These are phyloP conservation scores for Xylaria cubensis DNA, from an alignment of 495 filamentous ascomycete genomes.

Conservation along the genomic window DNA sequence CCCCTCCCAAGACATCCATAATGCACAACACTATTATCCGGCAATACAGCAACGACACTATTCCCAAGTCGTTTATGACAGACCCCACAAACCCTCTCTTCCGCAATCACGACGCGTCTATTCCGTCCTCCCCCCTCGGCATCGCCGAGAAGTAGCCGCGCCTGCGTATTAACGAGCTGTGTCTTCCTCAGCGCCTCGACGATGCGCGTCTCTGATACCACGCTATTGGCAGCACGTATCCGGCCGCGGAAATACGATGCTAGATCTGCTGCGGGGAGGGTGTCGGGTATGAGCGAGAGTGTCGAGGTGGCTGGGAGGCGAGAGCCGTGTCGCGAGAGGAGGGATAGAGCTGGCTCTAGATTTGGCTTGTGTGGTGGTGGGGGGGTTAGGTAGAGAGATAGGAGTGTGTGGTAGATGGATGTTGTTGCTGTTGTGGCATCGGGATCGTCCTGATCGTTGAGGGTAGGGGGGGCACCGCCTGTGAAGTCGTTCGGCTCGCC, in stretches of 20 bases:
- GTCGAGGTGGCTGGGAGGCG: conserved; percentile 87
- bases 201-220: conserved; percentile 79
- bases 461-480: conserved; percentile 4
- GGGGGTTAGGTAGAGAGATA: conserved; percentile 88
- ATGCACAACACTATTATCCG: conserved; percentile 74
- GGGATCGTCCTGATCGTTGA: conserved; percentile 47
- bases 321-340: conserved; percentile 89
- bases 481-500: conserved; percentile 33
- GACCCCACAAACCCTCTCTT: conserved; percentile 87
- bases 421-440: conserved; percentile 53
- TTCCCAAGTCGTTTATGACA: conserved; percentile 92
- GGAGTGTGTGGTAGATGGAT: conserved; percentile 87
- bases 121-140: conserved; percentile 59
- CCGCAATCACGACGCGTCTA: conserved; percentile 76
- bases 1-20: conserved; percentile 70
- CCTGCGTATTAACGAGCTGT: conserved; percentile 74
- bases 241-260: conserved; percentile 91
- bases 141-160: conserved; percentile 72
- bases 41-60: conserved; percentile 73
- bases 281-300: conserved; percentile 81
- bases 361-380: conserved; percentile 75
- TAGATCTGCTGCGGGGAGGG: conserved; percentile 77
- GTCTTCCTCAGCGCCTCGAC: conserved; percentile 74
- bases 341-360: conserved; percentile 79
- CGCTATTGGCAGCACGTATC: conserved; percentile 83